Evolutionary conservation across 2,329 filamentous ascomycete species (phyloP), one percentile per base, ranked within the genome.

Genomic region (Thelonectria discophora): DNA sequence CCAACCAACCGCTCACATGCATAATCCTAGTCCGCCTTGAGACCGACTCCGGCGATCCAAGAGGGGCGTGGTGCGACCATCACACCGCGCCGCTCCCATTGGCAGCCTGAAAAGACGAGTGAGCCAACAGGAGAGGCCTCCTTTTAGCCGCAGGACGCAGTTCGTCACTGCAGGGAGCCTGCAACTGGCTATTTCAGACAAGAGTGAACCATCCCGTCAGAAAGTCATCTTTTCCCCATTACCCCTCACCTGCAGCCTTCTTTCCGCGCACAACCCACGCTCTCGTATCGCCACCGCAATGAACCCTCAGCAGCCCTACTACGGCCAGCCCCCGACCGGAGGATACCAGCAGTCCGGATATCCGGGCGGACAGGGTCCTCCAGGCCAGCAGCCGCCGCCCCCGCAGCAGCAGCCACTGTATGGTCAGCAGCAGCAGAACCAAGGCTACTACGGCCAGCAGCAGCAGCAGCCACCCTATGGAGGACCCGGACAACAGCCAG

Each of bases 281-380:
- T 15, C 24, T 24, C 21, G 21, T 24, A 24, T 24, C 6, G 3
- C n/a, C n/a, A 11, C 39, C 9, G 49, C 11, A 21, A 65, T 65
- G 61, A 61, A 57, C 52, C 54, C 54, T 30, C 57, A 65, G 40
- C 69, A 71, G 39, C 65, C 64, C 2, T 68, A 69, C 12, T 71
- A 67, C 50, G 65, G 65, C 49, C 69, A 69, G 20, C 55, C 34
- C 34, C 34, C 49, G 7, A 37, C 56, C 3, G 58, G 64, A 0
- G 55, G 57, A 18, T 34, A 47, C 3, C 55, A 58, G 21, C 56
- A 55, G 2, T 53, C 47, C 15, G 55, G 52, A 3, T 66, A 68
- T 50, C 58, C 59, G 2, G 64, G 54, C 8, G 64, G 67, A 17
- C 67, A 55, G 8, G 34, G 34, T 13, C 27, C 27, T 30, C 50